Base-by-base conservation (phyloP, 2,329 filamentous ascomycete species). In the Xylariomycetidae sp. region DNA sequence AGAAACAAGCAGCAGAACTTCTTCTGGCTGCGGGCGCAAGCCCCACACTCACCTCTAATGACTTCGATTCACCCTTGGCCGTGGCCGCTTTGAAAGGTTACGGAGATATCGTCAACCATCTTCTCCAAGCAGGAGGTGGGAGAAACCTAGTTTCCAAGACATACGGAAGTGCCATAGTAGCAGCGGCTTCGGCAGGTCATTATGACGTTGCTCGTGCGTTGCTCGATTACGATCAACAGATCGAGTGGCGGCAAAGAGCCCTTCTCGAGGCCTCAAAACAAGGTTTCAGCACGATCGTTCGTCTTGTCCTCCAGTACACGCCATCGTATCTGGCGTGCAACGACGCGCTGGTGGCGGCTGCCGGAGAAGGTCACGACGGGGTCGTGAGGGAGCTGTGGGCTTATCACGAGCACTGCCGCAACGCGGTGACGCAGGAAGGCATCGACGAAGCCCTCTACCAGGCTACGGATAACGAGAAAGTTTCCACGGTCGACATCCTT, bases 391-490 rank as follows among this genome's bases (percentile, higher is more conserved):
- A 8, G n/a, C n/a, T 23, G 20, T 23, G 20, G 20, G 20, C 8
- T 8, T 23, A 23, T 23, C 8, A n/a, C n/a, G n/a, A n/a, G n/a
- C n/a, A n/a, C n/a, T n/a, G n/a, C n/a, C n/a, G n/a, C n/a, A n/a
- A n/a, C n/a, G n/a, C n/a, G n/a, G n/a, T n/a, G n/a, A 8, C n/a
- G 20, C 8, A 23, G n/a, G 8, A 23, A 23, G 20, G 20, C 20
- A 23, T 23, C n/a, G 53, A 58, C 22, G 19, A 54, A 1, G 57
- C 58, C 2, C 43, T 66, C 3, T 66, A 65, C 15, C 38, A 61
- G 12, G 62, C 63, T 1, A 63, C 62, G 0, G 63, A 66, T 25
- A 44, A 40, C 20, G 59, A 66, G 38, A 64, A 63, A 16, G 44
- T 45, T 7, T 49, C 48, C 0, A 64, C 60, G 0, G 61, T 66